A percentile compares a stretch with the other conserved stretches of the same genome.
phyloP scores from a whole-genome alignment of 2,329 filamentous ascomycete species.

The Laburnicola sp. region DNA sequence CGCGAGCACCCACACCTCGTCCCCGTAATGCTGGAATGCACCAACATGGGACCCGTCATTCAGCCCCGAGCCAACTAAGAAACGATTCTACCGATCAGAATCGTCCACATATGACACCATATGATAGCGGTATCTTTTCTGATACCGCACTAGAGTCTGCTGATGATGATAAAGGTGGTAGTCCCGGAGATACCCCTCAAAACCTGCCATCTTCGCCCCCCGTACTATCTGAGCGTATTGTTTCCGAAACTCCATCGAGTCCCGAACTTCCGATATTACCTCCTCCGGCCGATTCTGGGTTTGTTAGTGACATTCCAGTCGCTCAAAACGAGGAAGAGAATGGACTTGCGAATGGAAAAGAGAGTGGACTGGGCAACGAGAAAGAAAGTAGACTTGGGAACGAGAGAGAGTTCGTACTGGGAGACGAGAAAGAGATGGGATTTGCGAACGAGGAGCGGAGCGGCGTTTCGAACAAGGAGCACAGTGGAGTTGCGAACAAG shows the following conservation, averaged over 20 bases:
- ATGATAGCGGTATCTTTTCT: constrained; percentile 41
- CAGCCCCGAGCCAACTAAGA: constrained; percentile 56
- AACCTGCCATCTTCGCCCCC: constrained; percentile 92
- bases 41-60: constrained; percentile 32
- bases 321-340: constrained; percentile 66
- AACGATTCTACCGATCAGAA: constrained; percentile 61
- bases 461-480: too few species aligned
- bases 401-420: constrained; percentile 11
- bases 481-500: too few species aligned
- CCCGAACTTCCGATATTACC: constrained; percentile 66
- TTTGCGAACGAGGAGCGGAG: too few species aligned
- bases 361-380: too few species aligned
- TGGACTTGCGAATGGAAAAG: too few species aligned
- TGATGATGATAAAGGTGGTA: constrained; percentile 54
- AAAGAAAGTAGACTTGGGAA: constrained; percentile 34
- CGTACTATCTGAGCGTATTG: constrained; percentile 61
- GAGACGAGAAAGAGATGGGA: too few species aligned
- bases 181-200: constrained; percentile 65
- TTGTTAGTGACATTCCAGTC: constrained; percentile 78
- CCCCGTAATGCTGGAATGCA: constrained; percentile 54
- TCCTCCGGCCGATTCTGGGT: constrained; percentile 69
- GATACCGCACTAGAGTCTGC: constrained; percentile 51
- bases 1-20: constrained; percentile 75
- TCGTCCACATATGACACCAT: constrained; percentile 39
- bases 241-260: constrained; percentile 73